Base-by-base conservation (phyloP, 805 yeast genomes). In the Hanseniaspora lachancei region DNA sequence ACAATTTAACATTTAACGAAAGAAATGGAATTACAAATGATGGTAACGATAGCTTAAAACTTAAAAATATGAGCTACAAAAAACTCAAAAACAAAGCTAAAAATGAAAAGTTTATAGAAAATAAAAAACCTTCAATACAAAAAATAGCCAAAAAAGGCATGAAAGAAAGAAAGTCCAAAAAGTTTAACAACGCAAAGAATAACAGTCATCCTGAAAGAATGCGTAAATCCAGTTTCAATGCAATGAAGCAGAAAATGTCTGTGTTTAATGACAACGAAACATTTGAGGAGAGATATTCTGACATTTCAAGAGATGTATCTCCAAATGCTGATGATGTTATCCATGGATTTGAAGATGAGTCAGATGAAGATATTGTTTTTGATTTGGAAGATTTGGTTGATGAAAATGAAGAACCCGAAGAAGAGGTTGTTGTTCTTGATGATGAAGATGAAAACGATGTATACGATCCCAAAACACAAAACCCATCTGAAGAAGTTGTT, bases 141-240 rank as follows among this genome's bases (percentile, higher is more conserved):
- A 32, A 15, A 10, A 8, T 16, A 21, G 46, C 52, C 16, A 40
- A 39, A 18, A 46, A 48, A 20, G 59, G 58, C 15, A 48, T 48
- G 52, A 56, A 53, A 12, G 51, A 50, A 10, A 53, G 49, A 46
- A 56, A 54, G 7, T 27, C 41, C 1, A 48, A 57, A 9, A 47
- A 54, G 40, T 16, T 47, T 10, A 46, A 34, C 18, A 40, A 23
- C 20, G 9, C 16, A 35, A 35, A 29, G 42, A n/a, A 4, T 29
- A 55, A 52, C 12, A 58, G 55, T 24, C 60, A 57, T 46, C 57
- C 58, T 27, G 64, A 58, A 39, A 57, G 62, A 47, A 61, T 68
- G 62, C 62, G 71, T 51, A 68, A 65, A 53, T 66, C 70, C 5
- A 67, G 70, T 18, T 61, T 68, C 15, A 63, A 62, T 48, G 64